Evolutionary conservation across 2,329 filamentous ascomycete genomes (phyloP).

Genomic region (Cadophora gregata): DNA sequence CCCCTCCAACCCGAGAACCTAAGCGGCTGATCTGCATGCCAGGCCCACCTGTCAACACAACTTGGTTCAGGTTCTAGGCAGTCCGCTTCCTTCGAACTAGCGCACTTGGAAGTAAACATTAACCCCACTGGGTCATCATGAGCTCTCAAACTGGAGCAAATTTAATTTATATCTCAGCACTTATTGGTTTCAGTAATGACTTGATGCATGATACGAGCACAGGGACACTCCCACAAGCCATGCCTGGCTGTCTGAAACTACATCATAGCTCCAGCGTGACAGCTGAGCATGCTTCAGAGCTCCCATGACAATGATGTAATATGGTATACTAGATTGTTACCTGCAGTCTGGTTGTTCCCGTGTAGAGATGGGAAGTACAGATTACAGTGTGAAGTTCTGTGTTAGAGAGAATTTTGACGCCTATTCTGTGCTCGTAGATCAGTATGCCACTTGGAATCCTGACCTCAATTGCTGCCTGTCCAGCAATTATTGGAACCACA

Average conservation of each 20-base stretch:
- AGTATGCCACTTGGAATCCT: conserved; percentile 42
- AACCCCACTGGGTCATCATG: background rate
- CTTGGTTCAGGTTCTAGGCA: background rate
- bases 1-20: conserved; percentile 4
- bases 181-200: background rate
- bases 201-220: background rate
- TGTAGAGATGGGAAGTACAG: background rate
- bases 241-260: background rate
- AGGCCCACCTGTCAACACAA: background rate
- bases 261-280: background rate
- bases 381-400: background rate
- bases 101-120: background rate
- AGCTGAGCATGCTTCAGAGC: background rate
- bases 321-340: no score
- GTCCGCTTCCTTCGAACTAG: background rate
- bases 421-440: background rate
- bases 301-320: background rate
- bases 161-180: background rate
- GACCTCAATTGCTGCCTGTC: conserved; percentile 45
- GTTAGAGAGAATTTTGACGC: background rate
- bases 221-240: background rate
- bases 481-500: conserved; percentile 53
- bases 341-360: no score
- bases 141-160: background rate
- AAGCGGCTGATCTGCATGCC: conserved; percentile 5